Conservation (phyloP, 345 rosid genomes). For the Gossypium herbaceum region DNA sequence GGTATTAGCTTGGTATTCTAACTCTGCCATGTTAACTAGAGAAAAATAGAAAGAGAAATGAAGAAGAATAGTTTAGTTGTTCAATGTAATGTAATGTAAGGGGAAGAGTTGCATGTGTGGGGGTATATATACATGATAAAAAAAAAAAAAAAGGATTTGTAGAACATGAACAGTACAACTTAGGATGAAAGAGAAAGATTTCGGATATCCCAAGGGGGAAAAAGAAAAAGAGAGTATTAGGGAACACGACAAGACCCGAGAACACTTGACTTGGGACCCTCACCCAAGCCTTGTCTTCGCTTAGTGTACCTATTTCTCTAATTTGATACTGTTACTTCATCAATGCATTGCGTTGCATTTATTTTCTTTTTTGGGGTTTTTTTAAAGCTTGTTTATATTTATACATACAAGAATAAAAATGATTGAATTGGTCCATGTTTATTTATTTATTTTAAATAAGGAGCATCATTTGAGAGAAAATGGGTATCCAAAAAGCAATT, state of each 20-base stretch:
- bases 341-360: not conserved
- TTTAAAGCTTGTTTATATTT: not conserved
- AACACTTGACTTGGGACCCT: constrained; percentile 37
- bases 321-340: not conserved
- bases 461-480: not conserved
- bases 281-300: constrained; percentile 17
- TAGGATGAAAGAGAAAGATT: constrained; percentile 25
- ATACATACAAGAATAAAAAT: not conserved
- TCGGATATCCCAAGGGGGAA: constrained; percentile 59
- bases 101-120: constrained; percentile 35
- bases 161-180: constrained; percentile 17
- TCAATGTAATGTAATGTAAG: constrained; percentile 6
- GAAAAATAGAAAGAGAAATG: not conserved
- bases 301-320: not conserved
- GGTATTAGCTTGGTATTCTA: constrained; percentile 37
- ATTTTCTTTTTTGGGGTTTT: not conserved
- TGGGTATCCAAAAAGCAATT: not conserved
- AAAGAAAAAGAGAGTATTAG: constrained; percentile 31
- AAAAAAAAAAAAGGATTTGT: constrained; percentile 21
- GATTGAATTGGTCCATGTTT: not conserved
- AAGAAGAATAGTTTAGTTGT: not conserved
- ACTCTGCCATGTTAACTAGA: constrained; percentile 39
- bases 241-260: constrained; percentile 47
- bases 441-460: no score
- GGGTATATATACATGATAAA: constrained; percentile 35